Base-by-base conservation (phyloP, 2,329 filamentous ascomycete species). In the Alternaria ethzedia region DNA sequence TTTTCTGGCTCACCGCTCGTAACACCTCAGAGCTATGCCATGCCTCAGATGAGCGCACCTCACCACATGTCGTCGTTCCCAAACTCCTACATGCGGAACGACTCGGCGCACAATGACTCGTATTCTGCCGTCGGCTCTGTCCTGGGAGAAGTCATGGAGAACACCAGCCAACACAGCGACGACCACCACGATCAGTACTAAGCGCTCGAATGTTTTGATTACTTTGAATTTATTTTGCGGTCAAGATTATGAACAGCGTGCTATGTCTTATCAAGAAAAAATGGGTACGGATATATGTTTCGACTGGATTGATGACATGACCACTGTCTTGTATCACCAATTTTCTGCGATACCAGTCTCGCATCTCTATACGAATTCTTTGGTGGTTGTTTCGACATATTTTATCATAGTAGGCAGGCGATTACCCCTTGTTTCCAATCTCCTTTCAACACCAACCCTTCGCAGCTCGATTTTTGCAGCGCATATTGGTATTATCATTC, bases 1-100 rank as follows among this genome's bases (percentile, higher is more conserved):
- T 82, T 80, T 63, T 76, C 78, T 12, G 75, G 75, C 62, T 80
- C 79, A 45, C 79, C 80, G 12, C 75, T 82, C n/a, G 70, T 75
- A 11, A 78, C 79, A 4, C 74, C 78, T 15, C 72, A 78, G 52
- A 78, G 73, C 59, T 79, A 71, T 51, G 70, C 74, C 2, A 78
- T 81, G 74, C 74, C 76, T 44, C 76, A 80, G 59, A 65, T 80
- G 64, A 81, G 79, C 58, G 79, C 79, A 36, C 79, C 79, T 10
- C 79, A 82, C 65, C 79, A 81, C 62, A 70, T 82, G 17, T 76
- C 78, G 17, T 67, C 68, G 4, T 81, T 81, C 58, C 69, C 75
- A 28, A 79, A 74, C 65, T 78, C 78, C 17, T 80, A 80, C 63
- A 66, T 80, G 47, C 73, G 79, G 59, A 79, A 77, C 55, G 75